These are phyloP conservation scores for Sugiyamaella japonica DNA, from an alignment of 1,139 yeast species.

Conservation along the genomic window DNA sequence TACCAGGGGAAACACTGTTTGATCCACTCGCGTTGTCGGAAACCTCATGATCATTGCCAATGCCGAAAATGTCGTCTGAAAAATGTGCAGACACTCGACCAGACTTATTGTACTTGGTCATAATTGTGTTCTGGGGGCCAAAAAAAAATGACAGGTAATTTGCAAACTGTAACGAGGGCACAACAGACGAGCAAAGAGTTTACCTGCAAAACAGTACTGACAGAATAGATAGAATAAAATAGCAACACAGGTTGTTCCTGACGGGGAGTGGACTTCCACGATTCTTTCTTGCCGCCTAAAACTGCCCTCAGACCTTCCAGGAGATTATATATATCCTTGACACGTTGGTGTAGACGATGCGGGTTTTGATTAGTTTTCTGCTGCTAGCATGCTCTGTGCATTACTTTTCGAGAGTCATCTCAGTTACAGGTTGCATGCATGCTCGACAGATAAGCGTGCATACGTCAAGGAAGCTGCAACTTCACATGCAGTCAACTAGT, in stretches of 20 bases:
- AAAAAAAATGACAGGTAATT: too few relatives aligned
- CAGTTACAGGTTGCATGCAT: conserved; percentile 1
- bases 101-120: not conserved
- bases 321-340: not conserved
- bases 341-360: not conserved
- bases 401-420: not conserved
- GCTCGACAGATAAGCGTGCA: not conserved
- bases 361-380: not conserved
- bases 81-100: too few relatives aligned
- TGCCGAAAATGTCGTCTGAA: too few relatives aligned
- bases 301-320: not conserved
- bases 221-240: too few relatives aligned
- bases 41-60: too few relatives aligned
- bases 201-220: too few relatives aligned
- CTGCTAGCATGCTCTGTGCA: not conserved
- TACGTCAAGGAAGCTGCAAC: not conserved
- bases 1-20: too few relatives aligned
- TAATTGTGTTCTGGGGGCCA: not conserved
- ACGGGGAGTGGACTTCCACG: not conserved
- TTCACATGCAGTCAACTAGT: not conserved
- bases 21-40: too few relatives aligned
- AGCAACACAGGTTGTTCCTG: not conserved
- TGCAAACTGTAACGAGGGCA: not conserved
- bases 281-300: not conserved
- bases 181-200: not conserved